A percentile compares a stretch with the other conserved stretches of the same genome.
phyloP scores from a whole-genome alignment of 2,329 filamentous ascomycete species.

The Botryosphaeria dothidea region DNA sequence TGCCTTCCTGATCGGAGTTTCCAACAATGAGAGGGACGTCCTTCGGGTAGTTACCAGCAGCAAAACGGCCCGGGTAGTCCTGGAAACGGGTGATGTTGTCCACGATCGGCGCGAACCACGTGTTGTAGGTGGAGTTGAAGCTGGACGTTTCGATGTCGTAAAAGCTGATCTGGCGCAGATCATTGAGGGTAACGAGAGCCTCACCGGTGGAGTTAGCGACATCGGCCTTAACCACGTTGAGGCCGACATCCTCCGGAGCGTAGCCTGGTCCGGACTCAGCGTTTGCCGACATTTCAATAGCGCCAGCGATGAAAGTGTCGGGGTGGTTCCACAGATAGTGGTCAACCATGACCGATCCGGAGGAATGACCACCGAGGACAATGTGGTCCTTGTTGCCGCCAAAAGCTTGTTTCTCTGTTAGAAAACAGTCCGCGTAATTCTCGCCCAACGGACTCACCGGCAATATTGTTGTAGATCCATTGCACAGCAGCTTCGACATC shows the following conservation, averaged over 20 bases:
- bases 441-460: background rate
- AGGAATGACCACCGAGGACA: constrained; percentile 32
- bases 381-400: constrained; percentile 48
- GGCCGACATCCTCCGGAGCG: constrained; percentile 13
- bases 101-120: constrained; percentile 21
- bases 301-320: constrained; percentile 29
- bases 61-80: constrained; percentile 28
- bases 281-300: constrained; percentile 37
- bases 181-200: constrained; percentile 6
- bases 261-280: constrained; percentile 27
- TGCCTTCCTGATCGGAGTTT: constrained; percentile 31
- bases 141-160: constrained; percentile 24
- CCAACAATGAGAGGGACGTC: constrained; percentile 26
- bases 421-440: background rate
- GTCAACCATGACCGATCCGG: constrained; percentile 25
- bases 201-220: constrained; percentile 14
- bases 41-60: constrained; percentile 28
- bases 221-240: constrained; percentile 16
- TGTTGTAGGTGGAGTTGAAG: constrained; percentile 25
- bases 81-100: constrained; percentile 21
- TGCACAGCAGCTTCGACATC: constrained; percentile 43
- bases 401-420: constrained; percentile 35
- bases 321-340: constrained; percentile 29
- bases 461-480: constrained; percentile 44
- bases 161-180: constrained; percentile 13